Percentiles rank a stretch among this genome's conserved stretches.
These are phyloP conservation scores for Backusella circina DNA, from an alignment of 192 early-diverging fungal genomes.

Conservation along the genomic window DNA sequence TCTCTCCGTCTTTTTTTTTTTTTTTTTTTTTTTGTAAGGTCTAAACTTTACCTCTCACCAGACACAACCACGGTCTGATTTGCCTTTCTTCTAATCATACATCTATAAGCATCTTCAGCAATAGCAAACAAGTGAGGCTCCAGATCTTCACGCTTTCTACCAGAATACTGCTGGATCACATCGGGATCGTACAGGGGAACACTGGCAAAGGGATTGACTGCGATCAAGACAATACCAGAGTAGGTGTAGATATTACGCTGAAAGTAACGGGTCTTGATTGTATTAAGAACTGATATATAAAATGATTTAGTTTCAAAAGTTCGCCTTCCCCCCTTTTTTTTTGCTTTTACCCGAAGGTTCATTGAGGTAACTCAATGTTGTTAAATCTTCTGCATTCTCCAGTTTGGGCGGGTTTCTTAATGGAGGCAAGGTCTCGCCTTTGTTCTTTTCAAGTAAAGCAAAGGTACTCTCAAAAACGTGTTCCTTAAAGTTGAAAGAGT, in stretches of 20 bases:
- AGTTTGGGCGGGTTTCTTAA: constrained; percentile 90
- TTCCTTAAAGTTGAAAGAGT: constrained; percentile 41
- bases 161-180: constrained; percentile 90
- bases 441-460: constrained; percentile 61
- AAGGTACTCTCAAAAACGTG: constrained; percentile 70
- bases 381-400: constrained; percentile 88
- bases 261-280: constrained; percentile 85
- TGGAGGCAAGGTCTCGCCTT: constrained; percentile 79
- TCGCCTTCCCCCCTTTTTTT: neutral
- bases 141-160: constrained; percentile 87
- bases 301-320: neutral
- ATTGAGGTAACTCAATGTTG: constrained; percentile 90
- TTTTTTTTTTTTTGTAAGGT: too few species aligned
- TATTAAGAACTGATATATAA: constrained; percentile 77
- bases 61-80: constrained; percentile 99
- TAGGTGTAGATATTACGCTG: constrained; percentile 98
- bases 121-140: constrained; percentile 99
- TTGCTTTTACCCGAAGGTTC: constrained; percentile 66
- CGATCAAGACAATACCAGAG: constrained; percentile 97
- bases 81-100: constrained; percentile 85
- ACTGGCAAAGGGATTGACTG: constrained; percentile 91
- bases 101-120: constrained; percentile 95
- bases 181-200: constrained; percentile 87
- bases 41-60: constrained; percentile 81
- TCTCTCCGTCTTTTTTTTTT: neutral